Base-by-base conservation (phyloP, 495 filamentous ascomycete genomes). In the Penicillium salamii region DNA sequence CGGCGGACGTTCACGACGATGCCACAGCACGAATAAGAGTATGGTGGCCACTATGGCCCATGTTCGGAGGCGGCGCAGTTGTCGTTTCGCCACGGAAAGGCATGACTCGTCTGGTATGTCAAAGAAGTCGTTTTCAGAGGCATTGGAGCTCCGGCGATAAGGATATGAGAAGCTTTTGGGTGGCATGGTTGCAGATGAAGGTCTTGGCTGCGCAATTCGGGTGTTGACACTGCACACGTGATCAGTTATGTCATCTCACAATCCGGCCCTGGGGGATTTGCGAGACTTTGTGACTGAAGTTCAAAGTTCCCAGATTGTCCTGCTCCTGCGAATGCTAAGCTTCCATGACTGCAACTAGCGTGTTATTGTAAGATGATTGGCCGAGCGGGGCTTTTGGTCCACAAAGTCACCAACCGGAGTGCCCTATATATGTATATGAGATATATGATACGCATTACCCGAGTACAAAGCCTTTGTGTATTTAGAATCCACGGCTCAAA, bases 91-190 rank as follows among this genome's bases (percentile, higher is more conserved):
- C 11, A 74, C 55, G 3, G 64, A 49, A 4, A 57, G 36, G 19
- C 46, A 50, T 2, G 69, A 59, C 50, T 74, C 70, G 20, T 74
- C 70, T 33, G 67, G 62, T 43, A 74, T 69, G 35, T 74, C 70
- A 51, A 74, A 74, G 50, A 74, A 74, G 43, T 74, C 70, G n/a
- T 58, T 53, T 43, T 74, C 70, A 20, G 67, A 74, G 37, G 61
- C 50, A 31, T 54, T 52, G 7, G 70, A 72, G 50, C 55, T 62
- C 49, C 68, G 54, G 18, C 70, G 69, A 20, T 55, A 58, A 24
- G 62, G 68, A 28, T 67, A 56, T 33, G 46, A 32, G 13, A 49
- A 23, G 28, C 21, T 51, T 26, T 53, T 52, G 50, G 46, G 50
- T 14, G 52, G 46, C 50, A 64, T 68, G 24, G 36, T 61, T 39